A percentile compares a stretch with the other conserved stretches of the same genome.
These are phyloP conservation scores for Coemansia sp. DNA, from an alignment of 192 early-diverging fungal genomes.

Conservation along the genomic window DNA sequence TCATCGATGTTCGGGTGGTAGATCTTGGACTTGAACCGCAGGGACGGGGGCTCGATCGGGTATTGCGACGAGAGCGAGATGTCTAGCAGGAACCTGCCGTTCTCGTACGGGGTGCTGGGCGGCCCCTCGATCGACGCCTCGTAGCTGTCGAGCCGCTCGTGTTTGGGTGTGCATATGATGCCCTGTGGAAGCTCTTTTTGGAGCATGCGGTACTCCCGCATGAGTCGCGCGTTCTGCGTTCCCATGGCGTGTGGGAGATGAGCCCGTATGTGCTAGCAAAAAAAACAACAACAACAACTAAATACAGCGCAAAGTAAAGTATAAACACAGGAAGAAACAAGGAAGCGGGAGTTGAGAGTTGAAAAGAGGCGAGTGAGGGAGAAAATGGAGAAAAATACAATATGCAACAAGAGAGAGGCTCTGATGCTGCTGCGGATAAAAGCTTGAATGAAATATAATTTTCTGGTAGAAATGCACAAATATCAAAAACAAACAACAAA, in stretches of 20 bases:
- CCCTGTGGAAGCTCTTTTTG: conserved; percentile 59
- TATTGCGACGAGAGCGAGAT: conserved; percentile 56
- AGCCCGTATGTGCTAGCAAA: no score
- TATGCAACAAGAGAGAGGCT: not conserved
- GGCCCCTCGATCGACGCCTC: conserved; percentile 66
- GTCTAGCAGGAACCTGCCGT: conserved; percentile 64
- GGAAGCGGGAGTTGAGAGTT: no score
- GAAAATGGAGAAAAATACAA: not conserved
- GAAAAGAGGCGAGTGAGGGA: not conserved
- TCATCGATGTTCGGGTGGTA: conserved; percentile 85
- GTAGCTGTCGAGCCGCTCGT: conserved; percentile 60
- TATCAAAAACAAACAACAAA: no score
- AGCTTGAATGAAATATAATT: not conserved
- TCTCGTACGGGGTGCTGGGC: conserved; percentile 65
- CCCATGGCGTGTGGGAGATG: not conserved
- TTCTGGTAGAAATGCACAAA: no score
- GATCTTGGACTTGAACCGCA: conserved; percentile 71
- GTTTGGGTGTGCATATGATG: conserved; percentile 63
- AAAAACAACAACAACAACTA: not conserved
- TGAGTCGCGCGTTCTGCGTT: conserved; percentile 19
- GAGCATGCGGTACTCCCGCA: conserved; percentile 40
- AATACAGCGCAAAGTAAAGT: not conserved
- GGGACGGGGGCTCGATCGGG: conserved; percentile 71
- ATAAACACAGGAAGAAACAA: not conserved
- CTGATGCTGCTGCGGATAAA: not conserved